These are phyloP conservation scores for Bacterosira constricta DNA, from an alignment of 108 stramenopile genomes.

Conservation along the genomic window DNA sequence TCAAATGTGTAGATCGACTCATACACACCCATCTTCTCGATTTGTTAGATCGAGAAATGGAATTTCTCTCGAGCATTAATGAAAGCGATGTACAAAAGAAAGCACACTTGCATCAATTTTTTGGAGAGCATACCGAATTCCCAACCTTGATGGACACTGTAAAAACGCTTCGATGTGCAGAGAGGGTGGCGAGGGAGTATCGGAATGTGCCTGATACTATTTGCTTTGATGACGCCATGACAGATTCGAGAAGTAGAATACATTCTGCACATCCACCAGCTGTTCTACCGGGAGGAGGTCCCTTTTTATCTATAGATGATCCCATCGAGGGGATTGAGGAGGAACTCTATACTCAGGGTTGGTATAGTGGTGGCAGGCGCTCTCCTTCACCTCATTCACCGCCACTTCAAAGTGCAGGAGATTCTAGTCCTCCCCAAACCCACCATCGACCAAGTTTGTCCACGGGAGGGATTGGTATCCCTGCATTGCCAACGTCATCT, in stretches of 20 bases:
- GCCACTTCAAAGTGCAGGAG: background rate
- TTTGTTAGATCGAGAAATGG: conserved; percentile 48
- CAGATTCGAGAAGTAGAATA: background rate
- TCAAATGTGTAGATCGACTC: conserved; percentile 47
- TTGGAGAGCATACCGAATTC: conserved; percentile 31
- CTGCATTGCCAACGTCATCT: background rate
- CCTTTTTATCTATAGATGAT: conserved; percentile 38
- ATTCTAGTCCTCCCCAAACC: conserved; percentile 19
- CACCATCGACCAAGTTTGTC: conserved; percentile 19
- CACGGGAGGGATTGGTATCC: conserved; percentile 12
- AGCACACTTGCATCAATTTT: conserved; percentile 29
- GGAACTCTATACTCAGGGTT: conserved; percentile 19
- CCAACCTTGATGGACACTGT: conserved; percentile 31
- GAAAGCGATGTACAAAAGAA: conserved; percentile 14
- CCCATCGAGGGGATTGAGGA: conserved; percentile 44
- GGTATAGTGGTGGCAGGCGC: conserved; percentile 30
- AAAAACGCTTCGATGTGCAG: conserved; percentile 21
- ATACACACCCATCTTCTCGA: conserved; percentile 52
- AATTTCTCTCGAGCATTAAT: conserved; percentile 39
- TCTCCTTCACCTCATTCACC: conserved; percentile 18
- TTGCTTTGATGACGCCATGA: background rate
- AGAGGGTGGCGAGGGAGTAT: conserved; percentile 27
- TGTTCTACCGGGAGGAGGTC: background rate
- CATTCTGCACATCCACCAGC: conserved; percentile 12
- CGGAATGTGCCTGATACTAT: conserved; percentile 8